These are phyloP conservation scores for Daldinia childiae DNA, from an alignment of 495 filamentous ascomycete species.

Conservation along the genomic window DNA sequence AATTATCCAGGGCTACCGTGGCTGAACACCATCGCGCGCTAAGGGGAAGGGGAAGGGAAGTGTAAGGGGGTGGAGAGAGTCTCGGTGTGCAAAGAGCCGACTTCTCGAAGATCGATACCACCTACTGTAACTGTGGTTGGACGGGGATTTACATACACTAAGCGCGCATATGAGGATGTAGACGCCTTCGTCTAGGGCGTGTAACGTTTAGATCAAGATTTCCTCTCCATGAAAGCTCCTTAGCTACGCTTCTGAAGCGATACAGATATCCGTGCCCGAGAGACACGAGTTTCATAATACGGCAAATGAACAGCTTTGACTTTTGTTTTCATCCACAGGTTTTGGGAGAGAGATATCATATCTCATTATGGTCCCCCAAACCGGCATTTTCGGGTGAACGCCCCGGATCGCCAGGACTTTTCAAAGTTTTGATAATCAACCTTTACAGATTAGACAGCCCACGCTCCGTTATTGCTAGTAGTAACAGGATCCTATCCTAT, in stretches of 20 bases:
- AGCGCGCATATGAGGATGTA: slow-evolving; percentile 12
- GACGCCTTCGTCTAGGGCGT: background rate
- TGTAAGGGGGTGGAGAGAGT: background rate
- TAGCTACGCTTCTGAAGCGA: background rate
- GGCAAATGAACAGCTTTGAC: background rate
- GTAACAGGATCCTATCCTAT: slow-evolving; percentile 31
- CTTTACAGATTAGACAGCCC: slow-evolving; percentile 18
- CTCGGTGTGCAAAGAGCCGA: slow-evolving; percentile 36
- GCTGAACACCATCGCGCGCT: slow-evolving; percentile 14
- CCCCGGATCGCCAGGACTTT: slow-evolving; percentile 32
- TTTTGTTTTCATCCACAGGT: background rate
- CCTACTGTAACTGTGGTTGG: background rate
- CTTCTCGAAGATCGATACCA: background rate
- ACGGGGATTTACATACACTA: slow-evolving; percentile 2
- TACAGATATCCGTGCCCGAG: background rate
- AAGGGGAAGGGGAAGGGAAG: slow-evolving; percentile 1
- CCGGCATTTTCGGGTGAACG: slow-evolving; percentile 31
- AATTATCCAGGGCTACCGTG: slow-evolving; percentile 15
- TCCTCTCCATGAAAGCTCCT: background rate
- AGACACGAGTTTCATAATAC: background rate
- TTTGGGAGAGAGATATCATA: slow-evolving; percentile 19
- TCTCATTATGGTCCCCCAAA: slow-evolving; percentile 20
- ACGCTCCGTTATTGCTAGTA: slow-evolving; percentile 20
- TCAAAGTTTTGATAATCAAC: slow-evolving; percentile 21
- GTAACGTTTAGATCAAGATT: slow-evolving; percentile 7